Evolutionary conservation across 2,329 filamentous ascomycete species (phyloP), one percentile per base, ranked within the genome.

Genomic region (Plectosphaerella plurivora): DNA sequence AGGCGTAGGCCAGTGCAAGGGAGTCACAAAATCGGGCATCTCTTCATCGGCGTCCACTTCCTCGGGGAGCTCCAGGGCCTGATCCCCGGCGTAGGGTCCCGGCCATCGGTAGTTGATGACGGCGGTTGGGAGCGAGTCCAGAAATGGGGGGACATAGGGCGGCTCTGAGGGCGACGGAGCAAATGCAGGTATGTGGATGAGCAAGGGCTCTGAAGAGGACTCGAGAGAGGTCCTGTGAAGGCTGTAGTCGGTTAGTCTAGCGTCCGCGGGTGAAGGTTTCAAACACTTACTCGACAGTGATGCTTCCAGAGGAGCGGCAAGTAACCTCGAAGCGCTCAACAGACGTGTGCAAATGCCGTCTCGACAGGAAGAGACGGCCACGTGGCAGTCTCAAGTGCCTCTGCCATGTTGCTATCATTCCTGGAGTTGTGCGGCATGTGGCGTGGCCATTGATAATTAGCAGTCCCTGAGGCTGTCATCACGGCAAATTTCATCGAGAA

Each of bases 31-130:
- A 51, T 54, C 50, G 8, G 28, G 11, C 8, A 8, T 9, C n/a
- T 44, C 33, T 22, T 52, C 25, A 14, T 39, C 15, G 41, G 18
- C 11, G 24, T n/a, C 37, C 39, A 42, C 11, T 20, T n/a, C 37
- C 39, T 45, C n/a, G 10, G 45, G 20, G 59, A 54, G 20, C 44
- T 49, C 55, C 45, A 39, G 45, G 45, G 42, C n/a, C 15, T 44
- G 15, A 9, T 44, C 41, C 16, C 28, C 10, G 18, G 39, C 22
- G 47, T 16, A 49, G 20, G 58, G 59, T 41, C 60, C 64, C 8
- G 63, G 63, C 83, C 83, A 86, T 15, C 82, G 73, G 63, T 86
- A 86, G 61, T 83, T 79, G 61, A 86, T 79, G 51, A 74, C 74
- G 6, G 75, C 81, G 1, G 79, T 72, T 2, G 81, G 73, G 36